Base-by-base conservation (phyloP, 192 early-diverging fungal genomes). In the Ambispora gerdemannii region DNA sequence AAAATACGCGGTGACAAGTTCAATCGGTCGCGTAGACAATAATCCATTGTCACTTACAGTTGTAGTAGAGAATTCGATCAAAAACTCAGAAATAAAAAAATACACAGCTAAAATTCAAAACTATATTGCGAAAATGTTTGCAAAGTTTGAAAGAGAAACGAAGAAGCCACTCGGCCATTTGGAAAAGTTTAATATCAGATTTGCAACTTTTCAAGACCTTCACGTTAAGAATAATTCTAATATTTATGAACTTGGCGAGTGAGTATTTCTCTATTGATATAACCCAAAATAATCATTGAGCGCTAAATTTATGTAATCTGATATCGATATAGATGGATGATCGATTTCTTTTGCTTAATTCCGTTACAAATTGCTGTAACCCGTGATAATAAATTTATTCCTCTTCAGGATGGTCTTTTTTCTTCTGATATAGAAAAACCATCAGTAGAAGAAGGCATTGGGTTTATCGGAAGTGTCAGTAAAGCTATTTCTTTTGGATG, bases 401-500 rank as follows among this genome's bases (percentile, higher is more conserved):
- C 50, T 24, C 24, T 65, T 10, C 61, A 36, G 28, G 63, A 72
- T 50, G 71, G 71, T 31, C 24, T 72, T 4, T 56, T 53, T 33
- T 38, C 50, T 33, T 34, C 15, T 11, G 35, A 69, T 35, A 24
- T 38, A 15, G 53, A 34, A 4, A 24, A 69, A 34, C 36, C 36
- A 1, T 25, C 25, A 3, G 43, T 65, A 27, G 63, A 65, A 50
- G 63, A 50, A n/a, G 63, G 43, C 13, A 50, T 30, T 32, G 63
- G 63, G n/a, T 22, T 65, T 19, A 69, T 69, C 25, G 67, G 53
- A 22, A 58, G 53, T 56, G 67, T 53, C 2, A 51, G 25, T 13
- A 69, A 55, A 27, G 51, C 67, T 13, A 69, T 69, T 19, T 69
- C 67, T 56, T 69, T 69, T 58, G 67, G 53, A n/a, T 69, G 67